phyloP scores from a whole-genome alignment of 306 rosid species.

The Datisca glomerata region DNA sequence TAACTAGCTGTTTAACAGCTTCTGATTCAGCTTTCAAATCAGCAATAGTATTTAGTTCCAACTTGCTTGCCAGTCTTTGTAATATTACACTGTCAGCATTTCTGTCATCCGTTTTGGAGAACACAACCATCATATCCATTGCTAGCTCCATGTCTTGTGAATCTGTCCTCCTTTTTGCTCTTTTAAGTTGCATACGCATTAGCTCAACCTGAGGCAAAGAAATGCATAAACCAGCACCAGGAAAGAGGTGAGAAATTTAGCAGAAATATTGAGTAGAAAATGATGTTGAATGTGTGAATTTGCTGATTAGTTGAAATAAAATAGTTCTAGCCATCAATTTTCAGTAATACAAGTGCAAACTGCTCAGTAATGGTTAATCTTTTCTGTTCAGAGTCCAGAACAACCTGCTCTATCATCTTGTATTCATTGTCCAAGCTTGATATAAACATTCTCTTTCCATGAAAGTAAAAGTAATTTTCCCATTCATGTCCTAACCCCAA shows the following conservation, averaged over 20 bases:
- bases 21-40: slow-evolving; percentile 52
- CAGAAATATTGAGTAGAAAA: neutral
- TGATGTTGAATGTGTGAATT: neutral
- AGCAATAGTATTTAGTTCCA: slow-evolving; percentile 51
- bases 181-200: slow-evolving; percentile 60
- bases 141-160: slow-evolving; percentile 92
- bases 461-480: no score
- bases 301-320: neutral
- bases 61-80: slow-evolving; percentile 59
- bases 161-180: slow-evolving; percentile 56
- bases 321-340: no score
- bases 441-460: no score
- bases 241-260: no score
- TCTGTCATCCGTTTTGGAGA: slow-evolving; percentile 46
- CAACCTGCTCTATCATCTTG: no score
- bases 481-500: no score
- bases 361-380: no score
- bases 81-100: slow-evolving; percentile 60
- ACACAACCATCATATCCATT: slow-evolving; percentile 78
- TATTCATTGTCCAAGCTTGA: no score
- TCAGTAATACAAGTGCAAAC: no score
- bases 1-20: slow-evolving; percentile 42
- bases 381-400: no score
- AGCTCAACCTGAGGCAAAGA: slow-evolving; percentile 56
- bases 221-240: slow-evolving; percentile 1